Percentiles rank a stretch among this genome's conserved stretches.
Evolutionary conservation across 208 protist genomes (phyloP).

Genomic region (Acanthamoeba triangularis): DNA sequence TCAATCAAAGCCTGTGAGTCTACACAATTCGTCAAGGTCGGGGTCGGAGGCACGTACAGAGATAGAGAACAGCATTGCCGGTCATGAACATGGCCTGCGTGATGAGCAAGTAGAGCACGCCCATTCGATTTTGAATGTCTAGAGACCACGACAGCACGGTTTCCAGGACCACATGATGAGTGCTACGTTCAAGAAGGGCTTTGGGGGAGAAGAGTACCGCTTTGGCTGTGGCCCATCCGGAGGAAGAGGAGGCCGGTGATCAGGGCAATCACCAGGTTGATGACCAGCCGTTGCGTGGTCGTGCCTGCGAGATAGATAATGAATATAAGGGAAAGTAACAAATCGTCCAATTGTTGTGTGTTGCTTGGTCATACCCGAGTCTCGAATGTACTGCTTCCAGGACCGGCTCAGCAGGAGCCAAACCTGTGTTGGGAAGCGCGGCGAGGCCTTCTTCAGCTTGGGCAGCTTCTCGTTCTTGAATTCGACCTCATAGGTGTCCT

Average conservation of each 20-base stretch:
- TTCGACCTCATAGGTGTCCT: not conserved
- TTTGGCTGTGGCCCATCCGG: not conserved
- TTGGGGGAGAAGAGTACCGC: not conserved
- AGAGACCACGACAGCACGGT: not conserved
- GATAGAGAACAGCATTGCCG: not conserved
- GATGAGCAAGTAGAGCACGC: conserved; percentile 19
- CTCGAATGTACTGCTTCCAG: conserved; percentile 47
- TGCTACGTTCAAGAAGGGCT: too few relatives aligned
- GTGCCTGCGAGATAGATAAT: not conserved
- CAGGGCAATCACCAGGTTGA: not conserved
- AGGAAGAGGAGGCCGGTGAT: conserved; percentile 9
- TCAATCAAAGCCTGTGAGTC: not conserved
- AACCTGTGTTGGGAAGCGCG: not conserved
- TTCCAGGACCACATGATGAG: not conserved
- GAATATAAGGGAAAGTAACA: too few relatives aligned
- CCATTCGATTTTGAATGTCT: conserved; percentile 33
- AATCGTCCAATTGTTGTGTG: too few relatives aligned
- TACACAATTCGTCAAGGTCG: not conserved
- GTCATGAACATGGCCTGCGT: conserved; percentile 38
- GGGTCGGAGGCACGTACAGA: conserved; percentile 21
- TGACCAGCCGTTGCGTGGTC: not conserved
- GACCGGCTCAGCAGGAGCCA: not conserved
- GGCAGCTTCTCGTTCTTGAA: conserved; percentile 66
- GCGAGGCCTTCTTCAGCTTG: conserved; percentile 4
- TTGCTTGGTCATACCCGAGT: not conserved